phyloP scores from a whole-genome alignment of 805 yeast species.

The Ogataea zsoltii region DNA sequence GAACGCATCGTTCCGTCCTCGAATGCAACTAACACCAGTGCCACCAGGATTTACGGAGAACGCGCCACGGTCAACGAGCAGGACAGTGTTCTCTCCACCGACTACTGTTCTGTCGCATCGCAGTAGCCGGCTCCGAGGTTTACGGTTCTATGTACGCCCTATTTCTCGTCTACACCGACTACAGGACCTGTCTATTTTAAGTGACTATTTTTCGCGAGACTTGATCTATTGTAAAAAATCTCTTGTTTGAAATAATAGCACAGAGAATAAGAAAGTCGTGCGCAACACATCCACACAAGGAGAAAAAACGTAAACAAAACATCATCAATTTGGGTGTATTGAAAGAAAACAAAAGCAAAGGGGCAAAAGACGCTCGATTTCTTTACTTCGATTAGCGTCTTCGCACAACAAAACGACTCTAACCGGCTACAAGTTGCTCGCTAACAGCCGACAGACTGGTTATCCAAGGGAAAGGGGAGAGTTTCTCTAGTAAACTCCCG shows the following conservation, averaged over 20 bases:
- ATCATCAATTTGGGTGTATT: slow-evolving; percentile 1
- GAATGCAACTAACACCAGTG: slow-evolving; percentile 18
- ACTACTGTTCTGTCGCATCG: slow-evolving; percentile 19
- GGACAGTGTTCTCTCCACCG: slow-evolving; percentile 18
- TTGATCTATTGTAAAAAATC: too few species aligned
- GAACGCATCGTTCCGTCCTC: slow-evolving; percentile 45
- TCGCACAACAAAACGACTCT: background rate
- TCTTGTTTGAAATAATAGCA: too few species aligned
- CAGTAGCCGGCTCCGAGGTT: slow-evolving; percentile 6
- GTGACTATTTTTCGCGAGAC: too few species aligned
- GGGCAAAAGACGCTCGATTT: background rate
- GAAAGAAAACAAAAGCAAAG: slow-evolving; percentile 5
- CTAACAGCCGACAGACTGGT: slow-evolving; percentile 4
- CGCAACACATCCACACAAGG: slow-evolving; percentile 5
- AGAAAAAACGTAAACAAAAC: slow-evolving; percentile 17
- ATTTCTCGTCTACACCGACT: too few species aligned
- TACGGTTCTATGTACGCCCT: too few species aligned
- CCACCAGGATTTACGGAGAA: slow-evolving; percentile 10
- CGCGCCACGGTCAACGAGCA: slow-evolving; percentile 17
- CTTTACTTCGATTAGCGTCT: background rate
- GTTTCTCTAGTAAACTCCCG: slow-evolving; percentile 1
- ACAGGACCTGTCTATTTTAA: too few species aligned
- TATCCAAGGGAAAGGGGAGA: slow-evolving; percentile 1
- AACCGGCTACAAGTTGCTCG: background rate
- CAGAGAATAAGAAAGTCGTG: slow-evolving; percentile 15